A percentile compares a stretch with the other conserved stretches of the same genome.
Evolutionary conservation across 805 yeast genomes (phyloP).

Genomic region (Candida awuae): DNA sequence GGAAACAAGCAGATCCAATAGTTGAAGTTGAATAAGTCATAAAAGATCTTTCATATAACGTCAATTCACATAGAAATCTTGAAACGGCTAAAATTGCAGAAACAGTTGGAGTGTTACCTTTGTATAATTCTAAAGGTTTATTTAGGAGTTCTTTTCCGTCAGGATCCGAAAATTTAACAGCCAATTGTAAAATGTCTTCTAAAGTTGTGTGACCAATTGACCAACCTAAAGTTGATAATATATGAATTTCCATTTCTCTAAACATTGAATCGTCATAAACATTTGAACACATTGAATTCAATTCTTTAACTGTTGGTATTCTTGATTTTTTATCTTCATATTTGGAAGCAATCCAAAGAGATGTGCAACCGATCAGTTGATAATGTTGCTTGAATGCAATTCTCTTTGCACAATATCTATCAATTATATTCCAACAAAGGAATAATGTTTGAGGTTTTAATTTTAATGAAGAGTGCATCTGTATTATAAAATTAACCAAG

Average conservation of each 20-base stretch:
- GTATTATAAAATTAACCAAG: slow-evolving; percentile 72
- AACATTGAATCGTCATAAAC: slow-evolving; percentile 45
- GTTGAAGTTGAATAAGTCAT: slow-evolving; percentile 36
- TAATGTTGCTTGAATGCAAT: slow-evolving; percentile 79
- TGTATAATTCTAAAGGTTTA: slow-evolving; percentile 23
- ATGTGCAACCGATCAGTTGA: slow-evolving; percentile 84
- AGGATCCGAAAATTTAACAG: slow-evolving; percentile 30
- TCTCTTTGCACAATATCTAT: slow-evolving; percentile 84
- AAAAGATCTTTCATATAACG: slow-evolving; percentile 42
- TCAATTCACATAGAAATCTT: slow-evolving; percentile 47
- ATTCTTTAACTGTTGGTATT: slow-evolving; percentile 48
- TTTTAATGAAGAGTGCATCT: slow-evolving; percentile 49
- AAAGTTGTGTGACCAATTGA: slow-evolving; percentile 38
- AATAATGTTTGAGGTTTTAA: slow-evolving; percentile 60
- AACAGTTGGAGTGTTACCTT: slow-evolving; percentile 30
- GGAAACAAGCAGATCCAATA: slow-evolving; percentile 43
- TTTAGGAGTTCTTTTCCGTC: slow-evolving; percentile 25
- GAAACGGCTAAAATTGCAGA: slow-evolving; percentile 49
- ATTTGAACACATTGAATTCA: slow-evolving; percentile 48
- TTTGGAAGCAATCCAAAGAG: slow-evolving; percentile 89
- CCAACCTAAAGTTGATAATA: slow-evolving; percentile 35
- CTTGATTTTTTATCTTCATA: slow-evolving; percentile 54
- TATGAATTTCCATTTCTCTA: slow-evolving; percentile 40
- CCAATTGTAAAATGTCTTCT: slow-evolving; percentile 43
- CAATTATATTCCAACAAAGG: slow-evolving; percentile 69